These are phyloP conservation scores for Microbotryum lychnidis-dioicae DNA, from an alignment of 1,284 basidiomycete genomes.

Conservation along the genomic window DNA sequence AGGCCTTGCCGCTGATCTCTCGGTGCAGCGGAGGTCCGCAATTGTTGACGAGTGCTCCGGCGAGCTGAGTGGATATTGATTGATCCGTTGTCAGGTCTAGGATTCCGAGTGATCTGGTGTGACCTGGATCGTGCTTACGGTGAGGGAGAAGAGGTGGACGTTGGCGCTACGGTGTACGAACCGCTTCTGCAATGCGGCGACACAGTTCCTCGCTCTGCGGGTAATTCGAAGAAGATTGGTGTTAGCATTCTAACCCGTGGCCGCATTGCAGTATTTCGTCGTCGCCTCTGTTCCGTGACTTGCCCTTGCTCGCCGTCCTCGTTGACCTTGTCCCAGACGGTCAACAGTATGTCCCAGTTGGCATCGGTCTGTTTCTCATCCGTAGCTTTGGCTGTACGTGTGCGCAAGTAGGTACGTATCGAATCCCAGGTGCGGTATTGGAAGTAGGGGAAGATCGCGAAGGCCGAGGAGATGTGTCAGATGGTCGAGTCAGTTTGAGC, in stretches of 20 bases:
- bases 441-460: neutral
- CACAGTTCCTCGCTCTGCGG: constrained; percentile 71
- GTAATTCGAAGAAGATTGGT: constrained; percentile 8
- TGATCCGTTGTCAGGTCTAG: neutral
- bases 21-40: constrained; percentile 70
- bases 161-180: constrained; percentile 90
- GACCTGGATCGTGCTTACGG: constrained; percentile 36
- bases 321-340: constrained; percentile 90
- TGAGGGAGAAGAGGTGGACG: constrained; percentile 90
- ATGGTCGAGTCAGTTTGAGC: neutral
- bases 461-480: neutral
- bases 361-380: constrained; percentile 55
- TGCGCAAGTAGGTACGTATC: neutral
- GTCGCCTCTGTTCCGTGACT: constrained; percentile 32
- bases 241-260: neutral
- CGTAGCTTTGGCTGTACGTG: constrained; percentile 41
- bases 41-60: constrained; percentile 86
- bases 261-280: neutral
- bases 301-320: constrained; percentile 79
- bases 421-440: neutral
- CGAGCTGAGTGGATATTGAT: constrained; percentile 46
- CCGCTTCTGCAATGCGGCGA: constrained; percentile 79
- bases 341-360: constrained; percentile 92
- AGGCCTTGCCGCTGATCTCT: constrained; percentile 81
- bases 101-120: neutral